phyloP scores from a whole-genome alignment of 306 rosid species.

The Gleditsia sinensis region DNA sequence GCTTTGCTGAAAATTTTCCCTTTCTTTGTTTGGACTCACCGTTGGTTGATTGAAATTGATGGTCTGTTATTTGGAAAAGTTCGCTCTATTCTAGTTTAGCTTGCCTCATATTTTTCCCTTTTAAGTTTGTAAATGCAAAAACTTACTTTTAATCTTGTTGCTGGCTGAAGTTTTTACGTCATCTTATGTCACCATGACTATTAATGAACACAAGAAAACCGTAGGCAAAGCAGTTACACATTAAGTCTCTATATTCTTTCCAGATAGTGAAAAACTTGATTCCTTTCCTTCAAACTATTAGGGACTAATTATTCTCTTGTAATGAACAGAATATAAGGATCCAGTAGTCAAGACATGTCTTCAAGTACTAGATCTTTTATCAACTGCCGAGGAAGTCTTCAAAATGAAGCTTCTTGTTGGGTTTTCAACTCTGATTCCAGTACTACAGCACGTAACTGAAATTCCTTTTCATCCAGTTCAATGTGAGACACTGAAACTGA shows the following conservation, averaged over 20 bases:
- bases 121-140: conserved; percentile 21
- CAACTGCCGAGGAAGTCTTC: conserved; percentile 73
- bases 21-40: conserved; percentile 20
- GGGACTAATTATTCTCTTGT: conserved; percentile 38
- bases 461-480: conserved; percentile 92
- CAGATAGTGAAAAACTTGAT: neutral
- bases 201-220: neutral
- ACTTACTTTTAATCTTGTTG: conserved; percentile 24
- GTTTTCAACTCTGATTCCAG: conserved; percentile 84
- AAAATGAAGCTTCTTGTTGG: conserved; percentile 80
- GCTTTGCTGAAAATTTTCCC: neutral
- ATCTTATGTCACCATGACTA: neutral
- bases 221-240: neutral
- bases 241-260: neutral
- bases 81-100: conserved; percentile 17
- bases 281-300: conserved; percentile 8
- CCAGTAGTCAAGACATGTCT: conserved; percentile 75
- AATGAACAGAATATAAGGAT: conserved; percentile 74
- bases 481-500: conserved; percentile 68
- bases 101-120: conserved; percentile 17
- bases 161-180: neutral
- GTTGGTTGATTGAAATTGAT: conserved; percentile 9
- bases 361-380: conserved; percentile 73
- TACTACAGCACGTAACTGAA: conserved; percentile 69
- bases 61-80: conserved; percentile 26